Percentiles rank a stretch among this genome's conserved stretches.
Conservation (phyloP, 257 asterid species). For the Eucommia ulmoides region DNA sequence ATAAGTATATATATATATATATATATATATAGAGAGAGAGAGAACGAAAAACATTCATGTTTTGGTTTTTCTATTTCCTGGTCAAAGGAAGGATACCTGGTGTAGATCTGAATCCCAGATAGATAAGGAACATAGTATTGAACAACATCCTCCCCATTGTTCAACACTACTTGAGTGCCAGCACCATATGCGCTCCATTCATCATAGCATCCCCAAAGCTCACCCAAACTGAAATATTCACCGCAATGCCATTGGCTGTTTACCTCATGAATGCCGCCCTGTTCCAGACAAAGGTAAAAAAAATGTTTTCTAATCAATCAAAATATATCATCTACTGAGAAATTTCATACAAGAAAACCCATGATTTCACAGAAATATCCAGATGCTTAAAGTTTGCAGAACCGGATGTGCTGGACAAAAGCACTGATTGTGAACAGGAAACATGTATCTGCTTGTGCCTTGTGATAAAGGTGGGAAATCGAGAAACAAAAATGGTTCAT, state of each 20-base stretch:
- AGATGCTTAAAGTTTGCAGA: background rate
- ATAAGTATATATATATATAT: background rate
- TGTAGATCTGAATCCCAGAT: slow-evolving; percentile 22
- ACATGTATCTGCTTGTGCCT: too few relatives aligned
- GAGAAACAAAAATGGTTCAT: background rate
- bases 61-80: background rate
- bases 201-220: slow-evolving; percentile 17
- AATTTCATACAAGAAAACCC: background rate
- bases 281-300: background rate
- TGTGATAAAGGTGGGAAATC: background rate
- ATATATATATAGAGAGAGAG: background rate
- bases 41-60: too few relatives aligned
- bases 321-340: background rate
- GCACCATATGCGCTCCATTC: slow-evolving; percentile 30
- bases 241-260: slow-evolving; percentile 3
- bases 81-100: slow-evolving; percentile 1
- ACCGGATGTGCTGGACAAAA: background rate
- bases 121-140: slow-evolving; percentile 20
- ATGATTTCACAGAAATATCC: background rate
- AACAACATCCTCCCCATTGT: background rate
- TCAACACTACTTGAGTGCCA: slow-evolving; percentile 12
- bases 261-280: slow-evolving; percentile 8
- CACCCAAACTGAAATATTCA: slow-evolving; percentile 13
- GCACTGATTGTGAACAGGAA: too few relatives aligned
- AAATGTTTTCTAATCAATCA: background rate